phyloP scores from a whole-genome alignment of 371 early-diverging fungal species.

The Syncephalis plumigaleata region DNA sequence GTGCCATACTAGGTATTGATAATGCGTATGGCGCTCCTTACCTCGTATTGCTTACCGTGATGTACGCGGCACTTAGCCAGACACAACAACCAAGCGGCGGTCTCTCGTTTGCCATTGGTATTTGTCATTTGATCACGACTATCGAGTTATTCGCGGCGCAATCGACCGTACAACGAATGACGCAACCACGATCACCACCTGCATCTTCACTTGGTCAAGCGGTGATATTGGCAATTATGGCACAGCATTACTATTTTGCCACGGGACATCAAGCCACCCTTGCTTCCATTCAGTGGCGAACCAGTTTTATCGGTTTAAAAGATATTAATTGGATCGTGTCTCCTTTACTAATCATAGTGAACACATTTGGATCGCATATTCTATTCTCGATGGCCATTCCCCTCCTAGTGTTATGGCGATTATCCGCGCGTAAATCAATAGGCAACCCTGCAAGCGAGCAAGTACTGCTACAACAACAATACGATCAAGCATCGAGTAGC shows the following conservation, averaged over 20 bases:
- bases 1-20: constrained; percentile 23
- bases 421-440: constrained; percentile 9
- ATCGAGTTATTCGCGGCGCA: constrained; percentile 29
- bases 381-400: constrained; percentile 24
- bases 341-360: constrained; percentile 51
- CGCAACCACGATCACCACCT: neutral
- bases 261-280: constrained; percentile 86
- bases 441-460: constrained; percentile 13
- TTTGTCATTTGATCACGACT: constrained; percentile 26
- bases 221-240: constrained; percentile 21
- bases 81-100: constrained; percentile 60
- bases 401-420: constrained; percentile 20
- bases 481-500: neutral
- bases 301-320: constrained; percentile 69
- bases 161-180: constrained; percentile 1
- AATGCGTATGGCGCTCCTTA: constrained; percentile 42
- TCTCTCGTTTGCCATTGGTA: constrained; percentile 28
- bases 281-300: constrained; percentile 76
- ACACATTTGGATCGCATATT: constrained; percentile 56
- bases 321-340: constrained; percentile 50
- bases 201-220: constrained; percentile 2
- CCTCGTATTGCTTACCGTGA: constrained; percentile 26
- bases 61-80: constrained; percentile 27
- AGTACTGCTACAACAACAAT: constrained; percentile 4
- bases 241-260: constrained; percentile 60